phyloP scores from a whole-genome alignment of 1,284 basidiomycete genomes.

The Sparassis latifolia region DNA sequence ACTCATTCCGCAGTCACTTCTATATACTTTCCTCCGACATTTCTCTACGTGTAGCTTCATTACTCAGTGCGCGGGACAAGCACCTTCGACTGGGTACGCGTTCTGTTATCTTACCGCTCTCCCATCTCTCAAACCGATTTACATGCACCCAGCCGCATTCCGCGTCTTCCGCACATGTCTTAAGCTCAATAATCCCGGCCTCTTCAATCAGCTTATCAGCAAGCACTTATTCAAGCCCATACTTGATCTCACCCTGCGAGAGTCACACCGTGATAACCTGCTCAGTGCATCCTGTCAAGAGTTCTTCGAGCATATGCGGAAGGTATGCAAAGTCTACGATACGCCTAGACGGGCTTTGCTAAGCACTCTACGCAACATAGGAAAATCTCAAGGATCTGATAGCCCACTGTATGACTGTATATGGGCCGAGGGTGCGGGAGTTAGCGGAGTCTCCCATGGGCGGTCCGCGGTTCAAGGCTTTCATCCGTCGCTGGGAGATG shows the following conservation, averaged over 20 bases:
- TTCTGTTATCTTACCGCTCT: background rate
- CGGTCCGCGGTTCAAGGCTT: conserved; percentile 63
- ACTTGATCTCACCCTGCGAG: conserved; percentile 74
- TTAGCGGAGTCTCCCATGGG: conserved; percentile 59
- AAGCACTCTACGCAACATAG: conserved; percentile 30
- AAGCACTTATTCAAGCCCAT: conserved; percentile 81
- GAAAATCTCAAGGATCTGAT: conserved; percentile 87
- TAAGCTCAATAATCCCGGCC: conserved; percentile 81
- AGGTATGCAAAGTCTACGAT: conserved; percentile 36
- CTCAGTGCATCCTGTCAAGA: conserved; percentile 93
- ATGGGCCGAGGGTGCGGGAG: conserved; percentile 60
- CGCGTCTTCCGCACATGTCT: conserved; percentile 88
- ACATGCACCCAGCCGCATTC: conserved; percentile 61
- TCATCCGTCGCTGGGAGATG: conserved; percentile 85
- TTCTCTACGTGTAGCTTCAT: conserved; percentile 64
- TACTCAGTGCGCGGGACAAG: conserved; percentile 84
- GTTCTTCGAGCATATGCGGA: conserved; percentile 86
- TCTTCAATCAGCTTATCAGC: conserved; percentile 81
- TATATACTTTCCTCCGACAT: conserved; percentile 81
- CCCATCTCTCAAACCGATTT: background rate
- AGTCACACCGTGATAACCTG: conserved; percentile 86
- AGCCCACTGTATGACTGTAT: conserved; percentile 76
- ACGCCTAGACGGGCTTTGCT: no score
- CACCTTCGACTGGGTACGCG: conserved; percentile 81
- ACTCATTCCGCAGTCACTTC: conserved; percentile 88